Base-by-base conservation (phyloP, 2,329 filamentous ascomycete species). In the Myrmaecium sp. region DNA sequence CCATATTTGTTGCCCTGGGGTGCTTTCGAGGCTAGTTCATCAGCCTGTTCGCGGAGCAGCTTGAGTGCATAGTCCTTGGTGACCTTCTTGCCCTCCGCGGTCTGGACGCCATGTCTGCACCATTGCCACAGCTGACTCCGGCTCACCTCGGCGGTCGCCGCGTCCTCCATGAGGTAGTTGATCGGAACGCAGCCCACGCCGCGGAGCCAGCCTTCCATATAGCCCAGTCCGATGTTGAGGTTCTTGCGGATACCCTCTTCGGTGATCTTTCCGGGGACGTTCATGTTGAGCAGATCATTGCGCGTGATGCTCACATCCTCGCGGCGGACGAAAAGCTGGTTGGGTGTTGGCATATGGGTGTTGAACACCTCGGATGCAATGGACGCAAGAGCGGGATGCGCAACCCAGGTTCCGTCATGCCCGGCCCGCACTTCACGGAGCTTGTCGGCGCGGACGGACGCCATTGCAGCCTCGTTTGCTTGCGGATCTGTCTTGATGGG, bases 141-240 rank as follows among this genome's bases (percentile, higher is more conserved):
- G 30, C 80, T 91, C 4, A 98, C 89, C 55, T 98, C 89, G 26
- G 89, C 89, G 1, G 89, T 98, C 14, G 89, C 89, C 11, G 89
- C 89, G 42, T 95, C 89, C 61, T 98, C 89, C 86, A 95, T 95
- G 30, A 95, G 66, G 53, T 77, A 92, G 65, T 95, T 94, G 59
- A 95, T 94, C 25, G 89, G 89, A 28, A 95, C 84, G 44, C 89
- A 98, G 31, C 89, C 89, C 13, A 95, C 69, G 17, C 86, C 89
- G 35, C 84, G 77, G 33, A 95, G 65, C 89, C 89, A 98, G 34
- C 82, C 89, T 59, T 98, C 89, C 86, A 95, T 98, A 60, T 98
- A 98, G 27, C 79, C 78, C 5, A 98, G 70, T 20, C 86, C 89
- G 39, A 98, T 95, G 59, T 83, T 86, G 37, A 98, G 65, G 62